Base-by-base conservation (phyloP, 148 eudicot species). In the Rhododendron mucronatum region DNA sequence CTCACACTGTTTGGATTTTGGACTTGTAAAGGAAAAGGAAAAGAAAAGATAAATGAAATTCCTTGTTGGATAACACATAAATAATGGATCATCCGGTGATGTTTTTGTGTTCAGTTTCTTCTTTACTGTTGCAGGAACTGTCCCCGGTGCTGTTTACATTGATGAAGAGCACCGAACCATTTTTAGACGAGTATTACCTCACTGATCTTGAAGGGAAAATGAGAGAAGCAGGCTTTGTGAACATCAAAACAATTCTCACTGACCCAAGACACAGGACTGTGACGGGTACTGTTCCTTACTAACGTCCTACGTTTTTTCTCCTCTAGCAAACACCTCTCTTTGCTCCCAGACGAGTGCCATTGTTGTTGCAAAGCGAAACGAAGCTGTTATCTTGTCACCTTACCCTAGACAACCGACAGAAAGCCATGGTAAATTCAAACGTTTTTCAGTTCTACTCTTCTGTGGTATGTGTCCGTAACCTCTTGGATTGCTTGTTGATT, bases 81-180 rank as follows among this genome's bases (percentile, higher is more conserved):
- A 78, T 41, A 44, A 23, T 21, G 28, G 33, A 45, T 78, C 45
- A 10, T 21, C 4, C 9, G 53, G 26, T 23, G 0, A 21, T 21
- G 45, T 45, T 78, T 28, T 71, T 30, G 3, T 5, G 21, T 79
- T 48, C 20, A 78, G 9, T 80, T 80, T 30, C 59, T 26, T 80
- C 39, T 80, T 6, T 41, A 20, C 37, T 73, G 10, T 83, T 91
- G 41, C 92, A 95, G 99, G 97, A 96, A 81, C 88, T 96, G 16
- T 92, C 99, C 74, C 99, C 99, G 0, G 98, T 96, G 47, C 90
- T 96, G 50, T 96, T 96, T 84, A 96, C 99, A 30, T 87, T 96
- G 84, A 95, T 96, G 99, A 96, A 96, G 96, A 96, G 98, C 92
- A 96, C 98, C 0, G 99, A 96, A 88, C 99, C 98, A 53, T 96